phyloP scores from a whole-genome alignment of 1,284 basidiomycete species.

The Boletus calvinii region DNA sequence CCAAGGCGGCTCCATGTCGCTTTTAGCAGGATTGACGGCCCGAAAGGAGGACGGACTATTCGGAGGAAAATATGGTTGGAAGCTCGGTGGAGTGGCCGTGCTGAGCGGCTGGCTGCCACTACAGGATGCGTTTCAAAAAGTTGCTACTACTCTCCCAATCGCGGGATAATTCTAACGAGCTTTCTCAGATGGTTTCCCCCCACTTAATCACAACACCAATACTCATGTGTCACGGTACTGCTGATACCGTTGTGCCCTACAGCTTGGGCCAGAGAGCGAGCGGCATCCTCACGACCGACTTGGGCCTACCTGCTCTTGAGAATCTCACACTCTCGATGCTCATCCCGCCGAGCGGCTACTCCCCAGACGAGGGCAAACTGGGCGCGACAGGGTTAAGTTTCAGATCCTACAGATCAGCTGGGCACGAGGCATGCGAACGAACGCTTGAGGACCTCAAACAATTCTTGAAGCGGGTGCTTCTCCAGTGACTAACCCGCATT shows the following conservation, averaged over 20 bases:
- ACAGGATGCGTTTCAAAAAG: slow-evolving; percentile 29
- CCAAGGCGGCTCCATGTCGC: slow-evolving; percentile 81
- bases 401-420: slow-evolving; percentile 58
- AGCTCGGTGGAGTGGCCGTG: slow-evolving; percentile 70
- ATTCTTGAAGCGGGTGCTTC: slow-evolving; percentile 59
- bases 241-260: slow-evolving; percentile 70
- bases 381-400: slow-evolving; percentile 53
- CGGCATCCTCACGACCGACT: slow-evolving; percentile 49
- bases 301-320: slow-evolving; percentile 46
- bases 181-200: slow-evolving; percentile 52
- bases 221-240: slow-evolving; percentile 87
- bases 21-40: slow-evolving; percentile 69
- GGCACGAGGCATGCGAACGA: slow-evolving; percentile 69
- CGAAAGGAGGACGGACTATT: slow-evolving; percentile 35
- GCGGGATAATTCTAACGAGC: slow-evolving; percentile 6
- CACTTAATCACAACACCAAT: slow-evolving; percentile 65
- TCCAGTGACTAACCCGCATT: slow-evolving; percentile 19
- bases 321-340: slow-evolving; percentile 26
- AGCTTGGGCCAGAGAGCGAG: slow-evolving; percentile 48
- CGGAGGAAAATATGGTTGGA: slow-evolving; percentile 38
- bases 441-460: slow-evolving; percentile 51
- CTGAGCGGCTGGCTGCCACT: slow-evolving; percentile 81
- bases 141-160: slow-evolving; percentile 7
- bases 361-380: slow-evolving; percentile 23
- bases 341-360: slow-evolving; percentile 23